Evolutionary conservation across 352 stramenopile genomes (phyloP).

Genomic region (Pythium brassicae): DNA sequence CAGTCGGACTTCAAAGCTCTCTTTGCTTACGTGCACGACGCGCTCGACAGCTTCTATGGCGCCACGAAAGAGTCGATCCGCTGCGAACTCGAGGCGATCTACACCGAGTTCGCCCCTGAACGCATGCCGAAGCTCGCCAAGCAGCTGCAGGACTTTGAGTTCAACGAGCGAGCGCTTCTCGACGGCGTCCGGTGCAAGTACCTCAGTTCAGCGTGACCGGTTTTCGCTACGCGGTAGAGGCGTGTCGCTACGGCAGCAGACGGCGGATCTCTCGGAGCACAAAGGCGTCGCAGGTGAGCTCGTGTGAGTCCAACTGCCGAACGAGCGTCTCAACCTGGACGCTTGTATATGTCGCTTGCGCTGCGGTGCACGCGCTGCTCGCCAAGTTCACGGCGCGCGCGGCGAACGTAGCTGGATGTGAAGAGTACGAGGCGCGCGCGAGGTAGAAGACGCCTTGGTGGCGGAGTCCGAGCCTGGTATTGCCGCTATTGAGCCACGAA

Average conservation of each 20-base stretch:
- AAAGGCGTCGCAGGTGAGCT: slow-evolving; percentile 12
- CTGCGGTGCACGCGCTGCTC: not conserved
- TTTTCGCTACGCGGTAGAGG: no score
- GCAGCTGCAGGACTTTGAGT: slow-evolving; percentile 52
- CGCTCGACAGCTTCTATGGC: slow-evolving; percentile 27
- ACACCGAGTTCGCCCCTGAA: slow-evolving; percentile 44
- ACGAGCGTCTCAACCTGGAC: slow-evolving; percentile 11
- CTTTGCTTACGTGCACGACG: slow-evolving; percentile 22
- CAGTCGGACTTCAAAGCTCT: slow-evolving; percentile 24
- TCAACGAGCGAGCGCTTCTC: slow-evolving; percentile 36
- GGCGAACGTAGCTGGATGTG: not conserved
- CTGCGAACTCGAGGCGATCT: slow-evolving; percentile 32
- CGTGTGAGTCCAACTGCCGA: slow-evolving; percentile 16
- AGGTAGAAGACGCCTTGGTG: slow-evolving; percentile 1
- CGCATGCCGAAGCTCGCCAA: slow-evolving; percentile 39
- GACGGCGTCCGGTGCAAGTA: slow-evolving; percentile 49
- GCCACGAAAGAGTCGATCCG: slow-evolving; percentile 16
- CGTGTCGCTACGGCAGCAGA: not conserved
- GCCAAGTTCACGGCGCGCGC: not conserved
- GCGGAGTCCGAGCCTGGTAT: slow-evolving; percentile 2
- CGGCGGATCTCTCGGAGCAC: slow-evolving; percentile 7
- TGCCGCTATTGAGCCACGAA: slow-evolving; percentile 9
- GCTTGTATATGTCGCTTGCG: not conserved
- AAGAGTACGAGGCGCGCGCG: slow-evolving; percentile 3
- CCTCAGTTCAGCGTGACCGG: slow-evolving; percentile 6